These are phyloP conservation scores for Prosopis cineraria DNA, from an alignment of 306 rosid species.

Conservation along the genomic window DNA sequence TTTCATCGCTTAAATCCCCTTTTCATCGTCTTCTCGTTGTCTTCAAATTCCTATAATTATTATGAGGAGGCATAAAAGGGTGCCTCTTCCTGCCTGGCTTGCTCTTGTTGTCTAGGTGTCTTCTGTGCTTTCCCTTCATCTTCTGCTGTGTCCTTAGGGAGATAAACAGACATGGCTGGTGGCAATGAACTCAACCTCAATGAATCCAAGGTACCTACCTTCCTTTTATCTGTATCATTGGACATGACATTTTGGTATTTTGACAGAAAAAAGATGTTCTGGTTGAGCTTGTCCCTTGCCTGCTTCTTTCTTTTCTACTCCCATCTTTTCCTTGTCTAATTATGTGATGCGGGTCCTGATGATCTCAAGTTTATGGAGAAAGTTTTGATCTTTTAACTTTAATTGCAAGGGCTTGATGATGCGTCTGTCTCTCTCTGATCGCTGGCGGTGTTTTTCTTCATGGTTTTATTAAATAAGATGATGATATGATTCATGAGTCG, in stretches of 20 bases:
- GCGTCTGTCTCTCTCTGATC: slow-evolving; percentile 20
- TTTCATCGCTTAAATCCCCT: neutral
- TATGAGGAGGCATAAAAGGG: slow-evolving; percentile 38
- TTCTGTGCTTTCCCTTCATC: slow-evolving; percentile 32
- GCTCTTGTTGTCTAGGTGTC: slow-evolving; percentile 40
- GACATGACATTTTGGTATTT: slow-evolving; percentile 18
- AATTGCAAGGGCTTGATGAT: slow-evolving; percentile 20
- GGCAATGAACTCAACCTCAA: slow-evolving; percentile 72
- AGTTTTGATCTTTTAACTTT: slow-evolving; percentile 41
- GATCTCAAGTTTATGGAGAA: slow-evolving; percentile 32
- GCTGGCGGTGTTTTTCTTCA: neutral
- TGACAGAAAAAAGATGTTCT: neutral
- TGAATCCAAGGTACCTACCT: slow-evolving; percentile 71
- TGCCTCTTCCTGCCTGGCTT: slow-evolving; percentile 31
- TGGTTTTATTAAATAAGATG: slow-evolving; percentile 30
- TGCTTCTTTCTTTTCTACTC: neutral
- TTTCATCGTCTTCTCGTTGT: neutral
- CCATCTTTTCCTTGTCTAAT: slow-evolving; percentile 5
- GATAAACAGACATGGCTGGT: slow-evolving; percentile 55
- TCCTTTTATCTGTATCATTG: slow-evolving; percentile 9
- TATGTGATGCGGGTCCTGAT: slow-evolving; percentile 21
- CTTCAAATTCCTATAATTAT: neutral
- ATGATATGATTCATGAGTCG: slow-evolving; percentile 12
- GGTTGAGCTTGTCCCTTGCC: slow-evolving; percentile 13
- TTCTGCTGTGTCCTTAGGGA: slow-evolving; percentile 9